These are phyloP conservation scores for Epichloe scottii DNA, from an alignment of 2,329 filamentous ascomycete genomes.

Conservation along the genomic window DNA sequence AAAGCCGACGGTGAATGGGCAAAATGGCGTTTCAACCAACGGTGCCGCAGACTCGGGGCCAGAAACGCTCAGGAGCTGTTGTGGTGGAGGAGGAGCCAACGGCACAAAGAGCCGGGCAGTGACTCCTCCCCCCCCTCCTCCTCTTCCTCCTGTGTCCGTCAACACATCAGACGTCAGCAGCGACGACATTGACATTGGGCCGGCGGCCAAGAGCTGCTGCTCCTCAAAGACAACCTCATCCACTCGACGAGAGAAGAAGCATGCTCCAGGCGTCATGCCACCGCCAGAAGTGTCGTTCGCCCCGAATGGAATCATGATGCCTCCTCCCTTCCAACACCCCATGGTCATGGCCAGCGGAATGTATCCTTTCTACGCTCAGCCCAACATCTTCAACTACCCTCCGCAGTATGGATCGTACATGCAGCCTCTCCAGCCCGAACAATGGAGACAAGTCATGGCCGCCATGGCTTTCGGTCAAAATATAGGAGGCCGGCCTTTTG, in stretches of 20 bases:
- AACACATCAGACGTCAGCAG: slow-evolving; percentile 8
- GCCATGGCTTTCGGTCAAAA: slow-evolving; percentile 14
- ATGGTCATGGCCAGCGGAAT: slow-evolving; percentile 26
- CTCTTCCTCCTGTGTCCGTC: slow-evolving; percentile 2
- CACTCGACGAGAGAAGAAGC: slow-evolving; percentile 11
- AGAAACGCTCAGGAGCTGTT: slow-evolving; percentile 11
- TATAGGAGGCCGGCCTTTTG: slow-evolving; percentile 9
- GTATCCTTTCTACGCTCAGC: slow-evolving; percentile 29
- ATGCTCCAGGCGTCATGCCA: slow-evolving; percentile 11
- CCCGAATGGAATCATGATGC: slow-evolving; percentile 20
- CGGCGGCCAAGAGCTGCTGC: slow-evolving; percentile 18
- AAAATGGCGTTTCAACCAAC: slow-evolving; percentile 10
- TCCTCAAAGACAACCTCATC: slow-evolving; percentile 10
- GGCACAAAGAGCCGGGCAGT: background rate
- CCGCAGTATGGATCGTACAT: slow-evolving; percentile 41
- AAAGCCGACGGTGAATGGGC: slow-evolving; percentile 12
- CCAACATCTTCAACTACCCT: slow-evolving; percentile 39
- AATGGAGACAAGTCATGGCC: slow-evolving; percentile 37
- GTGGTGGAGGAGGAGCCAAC: slow-evolving; percentile 11
- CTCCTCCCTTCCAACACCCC: slow-evolving; percentile 22
- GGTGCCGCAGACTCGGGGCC: slow-evolving; percentile 6
- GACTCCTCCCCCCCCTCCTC: background rate
- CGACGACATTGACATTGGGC: background rate
- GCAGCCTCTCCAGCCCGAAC: slow-evolving; percentile 41
- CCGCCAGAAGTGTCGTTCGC: slow-evolving; percentile 9